Evolutionary conservation across 768 basidiomycete genomes (phyloP), one percentile per base, ranked within the genome.

Genomic region (Tephrocybe sp.): DNA sequence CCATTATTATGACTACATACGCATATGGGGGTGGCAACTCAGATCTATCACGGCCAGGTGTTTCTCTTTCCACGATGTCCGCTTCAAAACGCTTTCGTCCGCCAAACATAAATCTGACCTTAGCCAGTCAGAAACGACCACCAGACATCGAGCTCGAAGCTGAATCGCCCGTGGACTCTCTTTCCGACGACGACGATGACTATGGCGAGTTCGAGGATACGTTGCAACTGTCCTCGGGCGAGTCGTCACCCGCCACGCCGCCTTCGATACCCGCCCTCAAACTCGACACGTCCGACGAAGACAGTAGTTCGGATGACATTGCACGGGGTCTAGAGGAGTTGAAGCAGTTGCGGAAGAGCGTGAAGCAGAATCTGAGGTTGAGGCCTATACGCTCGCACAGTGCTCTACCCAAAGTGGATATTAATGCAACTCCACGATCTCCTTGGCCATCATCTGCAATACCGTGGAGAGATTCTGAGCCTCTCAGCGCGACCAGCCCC

Each of bases 281-380:
- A 39, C 50, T 69, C 25, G 55, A 62, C 26, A 63, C 68, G 5
- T 62, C 70, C 7, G 70, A 67, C 26, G 69, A 70, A 22, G 70
- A 72, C 42, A 61, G 66, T 22, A 61, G 63, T n/a, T 63, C 66
- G 28, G 87, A 84, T 57, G 87, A 89, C 54, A 70, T 92, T 47
- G 76, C 80, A 13, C 79, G 80, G 54, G 87, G 86, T 52, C 73
- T 92, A 31, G 82, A 76, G 11, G 78, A 76, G 46, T 79, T 92
- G 31, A 84, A 87, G 49, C 69, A 78, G 57, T 75, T 92, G 7
- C 79, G 90, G 27, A 76, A 78, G 56, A 87, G 73, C 57, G 86
- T 92, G 2, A 81, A 85, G 67, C 77, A 82, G 66, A 92, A 92
- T 58, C 77, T 92, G 30, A 83, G 82, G 50, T 75, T 92, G 28